Base-by-base conservation (phyloP, 2,329 filamentous ascomycete species). In the Phoma sp. region DNA sequence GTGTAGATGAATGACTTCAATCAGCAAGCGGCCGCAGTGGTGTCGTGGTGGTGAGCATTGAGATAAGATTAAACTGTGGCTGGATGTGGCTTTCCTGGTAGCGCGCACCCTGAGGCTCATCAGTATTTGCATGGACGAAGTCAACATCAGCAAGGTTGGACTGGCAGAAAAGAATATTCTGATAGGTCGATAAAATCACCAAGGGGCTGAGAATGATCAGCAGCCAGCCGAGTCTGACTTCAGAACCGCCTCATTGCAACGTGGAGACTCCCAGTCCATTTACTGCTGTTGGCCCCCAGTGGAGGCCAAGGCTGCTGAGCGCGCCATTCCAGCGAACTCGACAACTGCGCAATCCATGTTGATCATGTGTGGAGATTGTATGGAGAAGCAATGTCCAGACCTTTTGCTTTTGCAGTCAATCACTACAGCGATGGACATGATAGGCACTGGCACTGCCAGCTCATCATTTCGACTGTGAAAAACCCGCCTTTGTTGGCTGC, bases 321-420 rank as follows among this genome's bases (percentile, higher is more conserved):
- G 40, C 41, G 32, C 46, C 46, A 42, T 50, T 50, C 24, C 22
- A 37, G 46, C 52, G 52, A 46, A 36, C n/a, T 42, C 36, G 30
- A 37, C 37, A 33, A 46, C 22, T 27, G 44, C 35, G 22, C 46
- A 49, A 24, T 36, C 37, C 36, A 30, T 29, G 52, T 50, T 55
- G 52, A 50, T 55, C 37, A 42, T 55, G 46, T 50, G 46, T 55
- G 52, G 52, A 38, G 52, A 55, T 47, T 55, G 37, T 50, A 29
- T 55, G 46, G 46, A 47, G 52, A 41, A 38, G 5, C 36, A 36
- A 45, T 50, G 46, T 46, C 52, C 46, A 55, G 52, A 50, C 42
- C 30, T 24, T 41, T 29, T 18, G 22, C 38, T 40, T 36, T 44
- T 39, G 39, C 44, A 36, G 22, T 40, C 29, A 22, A 37, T 49